Conservation (phyloP, 306 rosid genomes). For the Quercus engelmannii region DNA sequence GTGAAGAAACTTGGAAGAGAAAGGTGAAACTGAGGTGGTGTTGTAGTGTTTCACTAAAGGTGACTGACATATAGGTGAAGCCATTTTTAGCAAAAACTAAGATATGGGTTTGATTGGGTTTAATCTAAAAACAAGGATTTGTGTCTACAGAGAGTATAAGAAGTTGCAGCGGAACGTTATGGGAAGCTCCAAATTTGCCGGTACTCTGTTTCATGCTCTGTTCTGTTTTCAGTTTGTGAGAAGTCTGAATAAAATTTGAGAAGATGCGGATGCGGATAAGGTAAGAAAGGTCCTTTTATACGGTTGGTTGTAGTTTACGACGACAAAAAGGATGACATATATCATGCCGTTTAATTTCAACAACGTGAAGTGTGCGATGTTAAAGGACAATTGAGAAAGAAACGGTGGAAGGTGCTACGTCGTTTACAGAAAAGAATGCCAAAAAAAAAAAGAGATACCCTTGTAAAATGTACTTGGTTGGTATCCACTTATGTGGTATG, state of each 20-base stretch:
- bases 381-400: no score
- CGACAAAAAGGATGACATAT: not conserved
- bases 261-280: not conserved
- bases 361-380: no score
- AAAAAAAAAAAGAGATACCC: no score
- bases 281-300: not conserved
- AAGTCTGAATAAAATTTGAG: not conserved
- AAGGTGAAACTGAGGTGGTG: constrained; percentile 37
- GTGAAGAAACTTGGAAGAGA: constrained; percentile 26
- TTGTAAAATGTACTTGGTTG: no score
- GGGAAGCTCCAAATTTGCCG: constrained; percentile 1
- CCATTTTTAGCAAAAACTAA: constrained; percentile 34
- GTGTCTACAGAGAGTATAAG: not conserved
- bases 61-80: constrained; percentile 38
- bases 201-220: not conserved
- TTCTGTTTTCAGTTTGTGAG: not conserved
- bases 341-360: no score
- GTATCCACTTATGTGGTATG: no score
- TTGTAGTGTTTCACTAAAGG: constrained; percentile 27
- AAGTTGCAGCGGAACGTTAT: not conserved
- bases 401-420: no score
- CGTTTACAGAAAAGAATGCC: no score
- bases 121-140: not conserved
- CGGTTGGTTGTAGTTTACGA: not conserved
- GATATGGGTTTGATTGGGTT: constrained; percentile 7